Evolutionary conservation across 208 protist genomes (phyloP).

Genomic region (Angomonas deanei): DNA sequence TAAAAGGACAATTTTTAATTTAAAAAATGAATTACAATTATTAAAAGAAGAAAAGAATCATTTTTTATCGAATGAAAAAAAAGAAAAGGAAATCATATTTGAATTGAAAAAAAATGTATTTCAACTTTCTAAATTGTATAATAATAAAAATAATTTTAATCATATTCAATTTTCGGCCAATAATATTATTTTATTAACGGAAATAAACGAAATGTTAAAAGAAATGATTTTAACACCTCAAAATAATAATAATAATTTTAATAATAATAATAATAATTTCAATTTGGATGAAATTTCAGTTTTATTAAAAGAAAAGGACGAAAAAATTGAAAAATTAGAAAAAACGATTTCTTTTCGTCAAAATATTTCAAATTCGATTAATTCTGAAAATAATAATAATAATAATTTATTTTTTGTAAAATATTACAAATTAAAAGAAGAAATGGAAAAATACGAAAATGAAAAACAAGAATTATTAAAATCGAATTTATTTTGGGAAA

Average conservation of each 20-base stretch:
- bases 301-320: neutral
- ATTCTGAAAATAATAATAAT: neutral
- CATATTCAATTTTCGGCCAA: neutral
- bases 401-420: neutral
- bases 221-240: neutral
- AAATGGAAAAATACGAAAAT: neutral
- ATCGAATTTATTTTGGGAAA: neutral
- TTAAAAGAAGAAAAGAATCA: neutral
- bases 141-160: neutral
- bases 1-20: neutral
- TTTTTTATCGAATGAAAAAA: neutral
- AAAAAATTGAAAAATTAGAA: neutral
- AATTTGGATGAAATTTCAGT: neutral
- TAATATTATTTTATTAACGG: neutral
- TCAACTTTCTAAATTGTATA: neutral
- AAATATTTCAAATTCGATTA: neutral
- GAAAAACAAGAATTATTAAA: neutral
- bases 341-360: neutral
- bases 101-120: neutral
- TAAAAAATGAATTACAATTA: neutral
- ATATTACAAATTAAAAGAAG: neutral
- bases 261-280: conserved; percentile 1
- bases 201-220: neutral
- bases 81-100: neutral
- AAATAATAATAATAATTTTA: conserved; percentile 1